These are phyloP conservation scores for Raffaelea ambrosiae DNA, from an alignment of 2,329 filamentous ascomycete species.

Conservation along the genomic window DNA sequence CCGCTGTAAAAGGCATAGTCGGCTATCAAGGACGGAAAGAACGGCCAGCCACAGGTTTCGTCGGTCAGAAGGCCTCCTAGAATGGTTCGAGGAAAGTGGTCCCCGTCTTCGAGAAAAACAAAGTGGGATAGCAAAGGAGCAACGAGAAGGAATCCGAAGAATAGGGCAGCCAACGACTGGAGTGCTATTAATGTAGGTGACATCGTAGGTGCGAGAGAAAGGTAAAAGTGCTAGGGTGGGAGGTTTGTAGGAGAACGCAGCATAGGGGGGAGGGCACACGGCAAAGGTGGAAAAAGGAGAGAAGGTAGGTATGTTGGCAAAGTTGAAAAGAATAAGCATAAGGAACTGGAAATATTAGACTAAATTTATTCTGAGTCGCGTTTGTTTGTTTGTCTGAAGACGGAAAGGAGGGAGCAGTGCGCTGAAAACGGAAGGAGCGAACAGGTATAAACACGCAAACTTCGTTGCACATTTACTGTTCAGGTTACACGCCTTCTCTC, in stretches of 20 bases:
- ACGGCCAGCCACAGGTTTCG: not conserved
- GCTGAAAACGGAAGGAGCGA: no score
- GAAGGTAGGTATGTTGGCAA: not conserved
- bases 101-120: not conserved
- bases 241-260: not conserved
- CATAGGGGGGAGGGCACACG: not conserved
- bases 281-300: not conserved
- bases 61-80: not conserved
- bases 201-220: not conserved
- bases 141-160: not conserved
- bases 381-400: not conserved
- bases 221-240: not conserved
- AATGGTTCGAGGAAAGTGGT: not conserved
- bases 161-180: not conserved
- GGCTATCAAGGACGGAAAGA: not conserved
- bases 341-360: not conserved
- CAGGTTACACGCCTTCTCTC: no score
- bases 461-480: no score
- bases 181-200: not conserved
- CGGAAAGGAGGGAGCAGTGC: no score
- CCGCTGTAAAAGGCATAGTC: constrained; percentile 10
- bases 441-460: no score
- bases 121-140: not conserved
- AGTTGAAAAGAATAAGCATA: not conserved
- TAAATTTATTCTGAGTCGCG: not conserved